Evolutionary conservation across 2,329 filamentous ascomycete genomes (phyloP).

Genomic region (Beauveria bassiana): DNA sequence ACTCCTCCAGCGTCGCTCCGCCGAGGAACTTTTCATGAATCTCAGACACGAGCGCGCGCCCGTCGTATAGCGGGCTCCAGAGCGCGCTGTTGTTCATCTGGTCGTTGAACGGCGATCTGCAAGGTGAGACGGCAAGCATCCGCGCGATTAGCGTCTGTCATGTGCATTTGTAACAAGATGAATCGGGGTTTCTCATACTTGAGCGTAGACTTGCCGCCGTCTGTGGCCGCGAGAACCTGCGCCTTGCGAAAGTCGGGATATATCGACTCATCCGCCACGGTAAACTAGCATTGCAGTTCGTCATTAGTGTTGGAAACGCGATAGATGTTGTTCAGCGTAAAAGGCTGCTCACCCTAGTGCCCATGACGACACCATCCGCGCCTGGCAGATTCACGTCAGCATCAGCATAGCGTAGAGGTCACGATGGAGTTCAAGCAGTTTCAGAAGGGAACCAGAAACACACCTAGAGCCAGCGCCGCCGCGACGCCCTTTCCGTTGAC

Average conservation of each 20-base stretch:
- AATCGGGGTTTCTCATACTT: constrained; percentile 27
- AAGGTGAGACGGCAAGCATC: not conserved
- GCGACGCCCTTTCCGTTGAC: constrained; percentile 47
- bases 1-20: constrained; percentile 35
- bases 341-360: constrained; percentile 29
- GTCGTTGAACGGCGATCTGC: constrained; percentile 34
- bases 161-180: not conserved
- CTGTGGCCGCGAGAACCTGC: constrained; percentile 31
- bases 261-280: constrained; percentile 35
- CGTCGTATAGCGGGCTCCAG: constrained; percentile 37
- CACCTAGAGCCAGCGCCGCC: constrained; percentile 47
- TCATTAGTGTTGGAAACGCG: not conserved
- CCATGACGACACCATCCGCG: constrained; percentile 37
- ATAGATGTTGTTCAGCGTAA: too few relatives aligned
- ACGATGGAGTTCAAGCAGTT: too few relatives aligned
- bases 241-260: constrained; percentile 33
- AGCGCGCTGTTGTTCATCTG: constrained; percentile 28
- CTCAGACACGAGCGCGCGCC: constrained; percentile 32
- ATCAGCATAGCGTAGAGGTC: not conserved
- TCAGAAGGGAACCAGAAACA: constrained; percentile 13
- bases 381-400: constrained; percentile 20
- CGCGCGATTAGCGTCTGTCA: not conserved
- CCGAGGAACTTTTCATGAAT: constrained; percentile 32
- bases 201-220: constrained; percentile 37
- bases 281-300: constrained; percentile 26